Evolutionary conservation across 2,329 filamentous ascomycete genomes (phyloP), one percentile per base, ranked within the genome.

Genomic region (Cordyceps militaris): DNA sequence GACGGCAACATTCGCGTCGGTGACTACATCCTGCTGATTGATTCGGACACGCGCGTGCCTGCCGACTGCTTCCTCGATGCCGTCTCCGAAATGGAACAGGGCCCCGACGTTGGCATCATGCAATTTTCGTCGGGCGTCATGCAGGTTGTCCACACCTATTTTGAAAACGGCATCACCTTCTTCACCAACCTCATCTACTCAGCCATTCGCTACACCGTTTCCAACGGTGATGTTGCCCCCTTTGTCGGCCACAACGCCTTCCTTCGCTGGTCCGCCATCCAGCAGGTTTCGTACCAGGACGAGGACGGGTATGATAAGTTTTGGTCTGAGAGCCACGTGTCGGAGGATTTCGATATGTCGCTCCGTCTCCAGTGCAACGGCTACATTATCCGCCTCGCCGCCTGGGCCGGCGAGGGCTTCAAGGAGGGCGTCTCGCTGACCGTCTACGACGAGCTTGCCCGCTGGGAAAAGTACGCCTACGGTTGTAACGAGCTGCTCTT

Each of bases 171-270:
- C 16, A 87, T 89, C 65, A 88, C 87, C 1, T 91, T 87, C 74
- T 91, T 91, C 73, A 91, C 88, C 43, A 85, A 91, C 66, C 79
- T 91, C 53, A 83, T 91, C 64, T 92, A 91, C 73, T 85, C 82
- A 0, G 82, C 85, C 36, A 90, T 91, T 64, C 78, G 80, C 24
- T 91, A 85, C 65, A 82, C 84, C 23, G 85, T 90, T 30, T 81
- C 83, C 8, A 86, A 82, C 55, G 88, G 88, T 6, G 88, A 91
- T 53, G 81, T 87, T 5, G 84, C 87, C 0, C 87, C 86, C 0
- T 91, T 91, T 63, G 88, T 91, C 61, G 88, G 88, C 0, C 88
- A 91, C 74, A 91, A 91, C 66, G 87, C 88, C 1, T 82, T 91
- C 60, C 74, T 91, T 14, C 80, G 88, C 24, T 91, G 88, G 88